A percentile compares a stretch with the other conserved stretches of the same genome.
These are phyloP conservation scores for Asterochloris sp. DNA, from an alignment of 139 green algal species.

Conservation along the genomic window DNA sequence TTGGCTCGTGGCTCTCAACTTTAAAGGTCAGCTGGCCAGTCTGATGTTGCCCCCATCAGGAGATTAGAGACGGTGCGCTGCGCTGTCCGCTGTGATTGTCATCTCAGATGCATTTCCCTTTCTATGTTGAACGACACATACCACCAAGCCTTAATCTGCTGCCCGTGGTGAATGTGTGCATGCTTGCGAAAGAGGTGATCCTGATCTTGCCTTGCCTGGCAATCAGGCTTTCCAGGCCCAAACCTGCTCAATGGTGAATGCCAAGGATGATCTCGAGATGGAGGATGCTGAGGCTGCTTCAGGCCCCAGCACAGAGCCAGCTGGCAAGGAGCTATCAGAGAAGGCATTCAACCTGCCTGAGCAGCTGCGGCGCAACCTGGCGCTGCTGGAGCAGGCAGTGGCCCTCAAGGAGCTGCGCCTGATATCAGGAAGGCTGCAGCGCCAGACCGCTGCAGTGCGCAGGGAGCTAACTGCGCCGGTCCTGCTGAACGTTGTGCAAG, in stretches of 20 bases:
- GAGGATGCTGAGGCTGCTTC: not conserved
- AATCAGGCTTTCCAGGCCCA: too few relatives aligned
- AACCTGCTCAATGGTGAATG: constrained; percentile 5
- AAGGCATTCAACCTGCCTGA: not conserved
- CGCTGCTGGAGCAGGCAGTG: constrained; percentile 72
- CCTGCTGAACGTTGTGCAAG: constrained; percentile 52
- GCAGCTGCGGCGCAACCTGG: constrained; percentile 27
- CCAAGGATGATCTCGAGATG: constrained; percentile 1
- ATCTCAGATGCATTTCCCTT: too few relatives aligned
- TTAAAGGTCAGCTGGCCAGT: too few relatives aligned
- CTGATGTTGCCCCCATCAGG: too few relatives aligned
- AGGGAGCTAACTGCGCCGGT: constrained; percentile 47
- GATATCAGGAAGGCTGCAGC: constrained; percentile 64
- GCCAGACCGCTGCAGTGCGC: constrained; percentile 65
- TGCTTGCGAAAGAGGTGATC: too few relatives aligned
- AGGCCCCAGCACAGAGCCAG: not conserved
- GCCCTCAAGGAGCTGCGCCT: constrained; percentile 78
- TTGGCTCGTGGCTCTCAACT: too few relatives aligned
- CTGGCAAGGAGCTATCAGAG: not conserved
- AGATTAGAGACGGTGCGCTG: too few relatives aligned
- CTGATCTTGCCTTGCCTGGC: too few relatives aligned
- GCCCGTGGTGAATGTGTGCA: too few relatives aligned
- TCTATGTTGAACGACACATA: too few relatives aligned
- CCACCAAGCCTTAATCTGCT: too few relatives aligned
- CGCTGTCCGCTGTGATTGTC: too few relatives aligned